A percentile compares a stretch with the other conserved stretches of the same genome.
These are phyloP conservation scores for Melampsora americana DNA, from an alignment of 1,284 basidiomycete species.

Conservation along the genomic window DNA sequence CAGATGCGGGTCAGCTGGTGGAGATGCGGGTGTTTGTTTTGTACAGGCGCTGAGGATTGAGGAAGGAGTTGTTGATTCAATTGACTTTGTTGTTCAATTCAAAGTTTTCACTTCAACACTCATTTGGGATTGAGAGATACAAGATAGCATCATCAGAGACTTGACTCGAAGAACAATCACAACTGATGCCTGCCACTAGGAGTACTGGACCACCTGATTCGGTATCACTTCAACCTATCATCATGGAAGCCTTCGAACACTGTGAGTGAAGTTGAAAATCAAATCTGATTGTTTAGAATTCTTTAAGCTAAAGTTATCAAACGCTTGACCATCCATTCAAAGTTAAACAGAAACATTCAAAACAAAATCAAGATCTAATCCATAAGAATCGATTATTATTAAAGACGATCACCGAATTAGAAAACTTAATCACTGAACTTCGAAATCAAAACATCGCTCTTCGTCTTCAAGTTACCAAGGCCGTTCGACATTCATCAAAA, in stretches of 20 bases:
- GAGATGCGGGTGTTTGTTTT: no score
- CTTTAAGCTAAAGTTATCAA: no score
- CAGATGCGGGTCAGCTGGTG: no score
- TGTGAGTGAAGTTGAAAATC: conserved; percentile 15
- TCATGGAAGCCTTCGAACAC: conserved; percentile 41
- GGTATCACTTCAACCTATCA: conserved; percentile 36
- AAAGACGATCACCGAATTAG: conserved; percentile 33
- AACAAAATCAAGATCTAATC: conserved; percentile 44
- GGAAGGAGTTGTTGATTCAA: no score
- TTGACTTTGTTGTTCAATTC: no score
- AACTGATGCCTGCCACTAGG: conserved; percentile 32
- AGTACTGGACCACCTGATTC: conserved; percentile 34
- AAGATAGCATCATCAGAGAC: no score
- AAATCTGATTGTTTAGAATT: no score
- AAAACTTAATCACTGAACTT: conserved; percentile 21
- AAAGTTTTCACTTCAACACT: no score
- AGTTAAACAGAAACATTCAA: conserved; percentile 43
- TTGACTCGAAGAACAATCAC: no score
- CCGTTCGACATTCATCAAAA: background rate
- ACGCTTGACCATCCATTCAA: no score
- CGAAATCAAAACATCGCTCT: conserved; percentile 30
- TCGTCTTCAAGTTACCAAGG: conserved; percentile 11
- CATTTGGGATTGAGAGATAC: no score
- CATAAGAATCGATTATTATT: conserved; percentile 39
- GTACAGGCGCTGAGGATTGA: no score